Evolutionary conservation across 106 monocot genomes (phyloP), one percentile per base, ranked within the genome.

Genomic region (Vanilla planifolia): DNA sequence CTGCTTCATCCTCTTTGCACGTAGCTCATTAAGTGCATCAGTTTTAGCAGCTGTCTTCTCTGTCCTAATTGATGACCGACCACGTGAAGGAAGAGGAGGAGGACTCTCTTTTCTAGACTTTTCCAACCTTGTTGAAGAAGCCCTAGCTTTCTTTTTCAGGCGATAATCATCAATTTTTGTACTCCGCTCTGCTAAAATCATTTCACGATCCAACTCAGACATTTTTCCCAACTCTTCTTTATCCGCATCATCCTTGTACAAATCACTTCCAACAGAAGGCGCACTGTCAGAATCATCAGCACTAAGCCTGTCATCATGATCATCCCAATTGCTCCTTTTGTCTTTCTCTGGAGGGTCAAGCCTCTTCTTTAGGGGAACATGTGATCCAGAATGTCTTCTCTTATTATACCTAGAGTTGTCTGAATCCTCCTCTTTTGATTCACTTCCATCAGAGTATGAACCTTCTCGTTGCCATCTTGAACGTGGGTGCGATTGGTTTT

Each of bases 181-280:
- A 26, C 93, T 66, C 45, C 92, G 60, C 26, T 94, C 93, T 2
- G 79, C 75, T 33, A 94, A 51, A 33, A 94, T 89, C 89, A 89
- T 82, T 73, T 94, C 89, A 43, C 93, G 53, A n/a, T 89, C 69
- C 1, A 89, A 57, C 71, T 94, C 93, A 20, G 89, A 69, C 80
- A 86, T 60, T 59, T 78, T 80, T 47, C 55, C 70, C 6, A 89
- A 70, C 51, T 77, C 75, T 67, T 94, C 82, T 59, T 80, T 94
- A 41, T 89, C 93, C 14, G 73, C 85, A 40, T 94, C 89, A 62
- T 83, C 85, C 63, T 79, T 89, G 72, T 94, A 94, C 10, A 94
- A 80, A 45, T 94, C 89, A 30, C 89, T 89, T 8, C 93, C 93
- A 7, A 89, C 65, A 3, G 89, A 89, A 44, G 71, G 79, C 4